Evolutionary conservation across 768 basidiomycete species (phyloP).

Genomic region (Mycena vulgaris): DNA sequence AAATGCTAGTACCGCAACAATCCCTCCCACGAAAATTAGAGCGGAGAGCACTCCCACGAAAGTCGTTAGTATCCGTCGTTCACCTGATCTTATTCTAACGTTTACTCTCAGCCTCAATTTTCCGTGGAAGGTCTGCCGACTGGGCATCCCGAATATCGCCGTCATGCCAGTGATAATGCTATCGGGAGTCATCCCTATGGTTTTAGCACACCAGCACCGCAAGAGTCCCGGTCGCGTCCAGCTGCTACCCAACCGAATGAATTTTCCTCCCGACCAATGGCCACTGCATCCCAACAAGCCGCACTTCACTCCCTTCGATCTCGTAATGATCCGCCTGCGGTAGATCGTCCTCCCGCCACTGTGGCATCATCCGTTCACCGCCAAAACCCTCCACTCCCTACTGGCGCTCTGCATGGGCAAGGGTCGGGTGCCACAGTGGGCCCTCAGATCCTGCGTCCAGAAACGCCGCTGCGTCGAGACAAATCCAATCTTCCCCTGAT

Average conservation of each 20-base stretch:
- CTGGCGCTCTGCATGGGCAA: not conserved
- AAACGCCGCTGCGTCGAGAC: slow-evolving; percentile 22
- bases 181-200: not conserved
- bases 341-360: not conserved
- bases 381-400: not conserved
- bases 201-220: slow-evolving; percentile 3
- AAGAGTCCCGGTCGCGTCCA: slow-evolving; percentile 1
- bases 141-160: slow-evolving; percentile 31
- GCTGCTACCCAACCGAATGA: slow-evolving; percentile 17
- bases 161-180: slow-evolving; percentile 34
- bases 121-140: not conserved
- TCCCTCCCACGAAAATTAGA: slow-evolving; percentile 13
- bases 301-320: slow-evolving; percentile 6
- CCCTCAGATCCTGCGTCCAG: slow-evolving; percentile 13
- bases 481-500: slow-evolving; percentile 30
- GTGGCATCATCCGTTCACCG: slow-evolving; percentile 11
- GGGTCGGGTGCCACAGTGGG: not conserved
- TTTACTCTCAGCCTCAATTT: slow-evolving; percentile 11
- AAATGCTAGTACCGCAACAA: not conserved
- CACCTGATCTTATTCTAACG: not conserved
- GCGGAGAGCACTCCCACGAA: slow-evolving; percentile 35
- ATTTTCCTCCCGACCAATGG: slow-evolving; percentile 14
- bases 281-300: slow-evolving; percentile 24
- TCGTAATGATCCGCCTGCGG: not conserved
- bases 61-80: slow-evolving; percentile 15